Evolutionary conservation across 495 filamentous ascomycete species (phyloP).

Genomic region (Hypoxylon perforatum): DNA sequence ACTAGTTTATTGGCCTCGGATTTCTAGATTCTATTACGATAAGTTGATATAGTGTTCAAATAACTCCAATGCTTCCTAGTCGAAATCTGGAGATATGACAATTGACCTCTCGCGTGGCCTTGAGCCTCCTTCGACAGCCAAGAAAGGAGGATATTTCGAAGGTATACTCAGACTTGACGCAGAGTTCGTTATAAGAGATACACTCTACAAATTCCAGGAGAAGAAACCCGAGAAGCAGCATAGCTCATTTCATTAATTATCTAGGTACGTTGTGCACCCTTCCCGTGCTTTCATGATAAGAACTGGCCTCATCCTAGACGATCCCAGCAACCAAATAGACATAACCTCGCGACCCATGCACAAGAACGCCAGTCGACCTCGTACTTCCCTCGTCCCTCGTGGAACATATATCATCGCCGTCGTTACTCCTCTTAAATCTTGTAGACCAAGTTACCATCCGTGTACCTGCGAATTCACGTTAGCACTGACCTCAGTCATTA

Average conservation of each 20-base stretch:
- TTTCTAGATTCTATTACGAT: no score
- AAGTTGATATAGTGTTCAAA: no score
- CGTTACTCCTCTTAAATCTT: constrained; percentile 50
- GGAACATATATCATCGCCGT: constrained; percentile 23
- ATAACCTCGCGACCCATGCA: background rate
- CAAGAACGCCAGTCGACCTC: constrained; percentile 11
- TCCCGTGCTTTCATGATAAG: background rate
- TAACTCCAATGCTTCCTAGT: no score
- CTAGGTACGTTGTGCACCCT: no score
- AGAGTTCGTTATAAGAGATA: background rate
- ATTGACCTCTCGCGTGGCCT: no score
- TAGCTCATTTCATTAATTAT: constrained; percentile 4
- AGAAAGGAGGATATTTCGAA: background rate
- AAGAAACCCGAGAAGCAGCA: background rate
- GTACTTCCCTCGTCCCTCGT: background rate
- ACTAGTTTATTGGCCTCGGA: no score
- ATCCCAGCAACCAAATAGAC: background rate
- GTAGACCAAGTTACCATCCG: constrained; percentile 58
- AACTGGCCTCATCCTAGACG: background rate
- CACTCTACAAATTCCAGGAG: background rate
- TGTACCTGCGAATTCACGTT: constrained; percentile 53
- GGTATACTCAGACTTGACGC: background rate
- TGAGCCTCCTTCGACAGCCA: no score
- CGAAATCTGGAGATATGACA: no score
- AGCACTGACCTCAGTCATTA: constrained; percentile 21